Percentiles rank a stretch among this genome's conserved stretches.
Conservation (phyloP, 768 basidiomycete genomes). For the Xerocomellus dryophilus region DNA sequence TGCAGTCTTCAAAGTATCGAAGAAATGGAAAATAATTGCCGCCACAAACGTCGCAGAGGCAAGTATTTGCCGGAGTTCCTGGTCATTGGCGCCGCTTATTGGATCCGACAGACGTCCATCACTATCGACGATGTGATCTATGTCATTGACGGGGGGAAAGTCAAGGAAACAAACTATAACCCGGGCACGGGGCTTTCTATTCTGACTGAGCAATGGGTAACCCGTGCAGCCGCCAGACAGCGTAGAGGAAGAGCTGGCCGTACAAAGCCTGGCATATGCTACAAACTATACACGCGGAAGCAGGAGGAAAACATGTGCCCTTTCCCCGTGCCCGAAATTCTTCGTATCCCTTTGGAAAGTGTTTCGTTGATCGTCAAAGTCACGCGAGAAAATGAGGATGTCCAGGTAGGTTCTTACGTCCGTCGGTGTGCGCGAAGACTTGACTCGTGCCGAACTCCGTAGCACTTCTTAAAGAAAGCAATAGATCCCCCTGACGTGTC, state of each 20-base stretch:
- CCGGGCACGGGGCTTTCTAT: constrained; percentile 67
- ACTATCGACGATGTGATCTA: constrained; percentile 88
- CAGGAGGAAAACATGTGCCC: constrained; percentile 65
- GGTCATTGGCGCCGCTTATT: neutral
- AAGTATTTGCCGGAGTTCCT: constrained; percentile 10
- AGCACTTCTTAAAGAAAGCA: constrained; percentile 68
- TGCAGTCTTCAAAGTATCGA: constrained; percentile 61
- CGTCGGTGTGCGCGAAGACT: neutral
- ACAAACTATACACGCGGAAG: constrained; percentile 79
- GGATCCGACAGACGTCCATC: constrained; percentile 66
- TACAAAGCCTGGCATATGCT: constrained; percentile 78
- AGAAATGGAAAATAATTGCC: constrained; percentile 79
- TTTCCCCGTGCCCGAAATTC: constrained; percentile 85
- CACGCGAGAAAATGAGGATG: constrained; percentile 72
- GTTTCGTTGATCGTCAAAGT: constrained; percentile 81
- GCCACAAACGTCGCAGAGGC: constrained; percentile 93
- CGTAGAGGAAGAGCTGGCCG: constrained; percentile 88
- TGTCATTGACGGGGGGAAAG: constrained; percentile 81
- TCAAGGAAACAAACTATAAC: constrained; percentile 78
- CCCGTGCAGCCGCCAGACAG: constrained; percentile 76
- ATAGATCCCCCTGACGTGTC: constrained; percentile 78
- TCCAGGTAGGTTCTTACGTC: constrained; percentile 50
- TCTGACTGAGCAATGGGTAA: constrained; percentile 77
- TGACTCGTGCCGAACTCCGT: neutral
- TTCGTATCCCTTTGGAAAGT: constrained; percentile 81